Conservation (phyloP, 805 yeast genomes). For the Yarrowia deformans region DNA sequence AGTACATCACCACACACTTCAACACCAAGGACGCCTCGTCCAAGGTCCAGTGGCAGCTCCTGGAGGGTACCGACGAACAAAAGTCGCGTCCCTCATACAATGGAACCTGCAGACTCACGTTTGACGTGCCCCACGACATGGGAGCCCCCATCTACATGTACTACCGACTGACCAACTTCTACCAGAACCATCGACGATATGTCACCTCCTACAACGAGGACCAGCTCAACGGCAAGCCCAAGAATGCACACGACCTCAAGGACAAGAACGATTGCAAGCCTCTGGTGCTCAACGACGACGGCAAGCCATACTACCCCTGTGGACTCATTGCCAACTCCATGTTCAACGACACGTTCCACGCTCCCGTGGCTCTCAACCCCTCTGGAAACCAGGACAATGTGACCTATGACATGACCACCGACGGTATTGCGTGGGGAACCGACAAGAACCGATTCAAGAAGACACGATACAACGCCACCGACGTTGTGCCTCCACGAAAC, state of each 20-base stretch:
- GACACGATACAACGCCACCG: slow-evolving; percentile 68
- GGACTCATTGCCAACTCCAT: slow-evolving; percentile 92
- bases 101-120: slow-evolving; percentile 66
- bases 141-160: slow-evolving; percentile 76
- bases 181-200: slow-evolving; percentile 93
- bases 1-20: slow-evolving; percentile 69
- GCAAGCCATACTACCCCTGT: slow-evolving; percentile 84
- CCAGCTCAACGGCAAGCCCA: slow-evolving; percentile 82
- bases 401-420: slow-evolving; percentile 56
- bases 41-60: slow-evolving; percentile 66
- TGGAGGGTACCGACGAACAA: slow-evolving; percentile 52
- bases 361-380: slow-evolving; percentile 54
- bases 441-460: slow-evolving; percentile 76
- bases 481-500: slow-evolving; percentile 93
- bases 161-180: slow-evolving; percentile 88
- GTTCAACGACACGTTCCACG: slow-evolving; percentile 84
- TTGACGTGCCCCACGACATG: slow-evolving; percentile 74
- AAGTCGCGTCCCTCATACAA: slow-evolving; percentile 37
- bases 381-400: slow-evolving; percentile 47
- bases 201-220: slow-evolving; percentile 82
- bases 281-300: slow-evolving; percentile 59
- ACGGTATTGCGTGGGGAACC: slow-evolving; percentile 83
- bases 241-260: slow-evolving; percentile 58
- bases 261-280: slow-evolving; percentile 67
- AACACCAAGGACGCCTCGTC: slow-evolving; percentile 52